These are phyloP conservation scores for Beauveria scarabaeidicola DNA, from an alignment of 2,329 filamentous ascomycete genomes.

Conservation along the genomic window DNA sequence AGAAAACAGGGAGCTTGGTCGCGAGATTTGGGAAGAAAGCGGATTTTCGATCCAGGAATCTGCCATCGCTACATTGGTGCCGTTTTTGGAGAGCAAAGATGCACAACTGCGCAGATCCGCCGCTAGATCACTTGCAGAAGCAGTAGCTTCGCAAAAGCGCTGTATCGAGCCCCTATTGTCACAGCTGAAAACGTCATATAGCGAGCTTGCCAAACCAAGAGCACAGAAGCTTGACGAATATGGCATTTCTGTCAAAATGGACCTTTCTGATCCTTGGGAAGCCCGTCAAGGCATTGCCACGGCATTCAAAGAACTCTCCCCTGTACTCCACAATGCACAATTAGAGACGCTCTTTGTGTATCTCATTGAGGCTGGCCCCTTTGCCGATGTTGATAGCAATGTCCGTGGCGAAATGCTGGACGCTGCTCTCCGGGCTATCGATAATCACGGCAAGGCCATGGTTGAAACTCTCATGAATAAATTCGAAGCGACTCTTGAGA, in stretches of 20 bases:
- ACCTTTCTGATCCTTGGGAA: slow-evolving; percentile 86
- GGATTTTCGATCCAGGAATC: slow-evolving; percentile 61
- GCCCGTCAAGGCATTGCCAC: slow-evolving; percentile 80
- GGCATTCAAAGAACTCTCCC: slow-evolving; percentile 74
- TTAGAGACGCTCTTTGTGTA: slow-evolving; percentile 76
- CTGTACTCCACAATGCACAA: slow-evolving; percentile 57
- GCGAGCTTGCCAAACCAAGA: slow-evolving; percentile 71
- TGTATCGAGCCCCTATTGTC: slow-evolving; percentile 55
- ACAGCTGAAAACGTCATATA: slow-evolving; percentile 62
- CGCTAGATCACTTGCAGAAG: slow-evolving; percentile 71
- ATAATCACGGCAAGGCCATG: slow-evolving; percentile 68
- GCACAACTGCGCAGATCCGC: slow-evolving; percentile 75
- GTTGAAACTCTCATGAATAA: slow-evolving; percentile 88
- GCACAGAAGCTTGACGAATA: slow-evolving; percentile 82
- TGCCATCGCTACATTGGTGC: slow-evolving; percentile 59
- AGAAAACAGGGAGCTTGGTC: slow-evolving; percentile 76
- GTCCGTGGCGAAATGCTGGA: slow-evolving; percentile 90
- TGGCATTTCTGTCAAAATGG: slow-evolving; percentile 86
- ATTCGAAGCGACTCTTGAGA: slow-evolving; percentile 82
- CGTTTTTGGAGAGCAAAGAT: slow-evolving; percentile 74
- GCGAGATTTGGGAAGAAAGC: slow-evolving; percentile 93
- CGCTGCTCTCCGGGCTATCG: slow-evolving; percentile 73
- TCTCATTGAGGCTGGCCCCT: slow-evolving; percentile 73
- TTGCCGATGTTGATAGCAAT: slow-evolving; percentile 70
- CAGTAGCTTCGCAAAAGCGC: slow-evolving; percentile 51